Conservation (phyloP, 176 grass and related monocot genomes). For the Rhipidocladum racemiflorum region DNA sequence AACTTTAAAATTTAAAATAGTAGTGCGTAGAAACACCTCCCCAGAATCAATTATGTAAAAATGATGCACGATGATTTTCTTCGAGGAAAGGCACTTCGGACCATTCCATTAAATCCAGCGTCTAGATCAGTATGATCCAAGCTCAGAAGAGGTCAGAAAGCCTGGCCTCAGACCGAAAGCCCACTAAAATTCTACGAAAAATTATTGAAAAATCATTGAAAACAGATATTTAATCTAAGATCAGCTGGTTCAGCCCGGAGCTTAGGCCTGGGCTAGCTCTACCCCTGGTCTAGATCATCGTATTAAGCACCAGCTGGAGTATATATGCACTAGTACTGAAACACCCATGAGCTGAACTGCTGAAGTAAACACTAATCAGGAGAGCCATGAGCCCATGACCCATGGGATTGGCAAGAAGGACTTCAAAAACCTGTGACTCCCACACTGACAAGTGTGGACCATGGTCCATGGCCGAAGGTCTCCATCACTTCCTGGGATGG, state of each 20-base stretch:
- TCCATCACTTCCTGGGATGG: neutral
- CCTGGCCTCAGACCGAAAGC: too few relatives aligned
- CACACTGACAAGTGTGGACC: neutral
- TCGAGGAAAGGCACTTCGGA: neutral
- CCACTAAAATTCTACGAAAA: too few relatives aligned
- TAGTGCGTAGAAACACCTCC: too few relatives aligned
- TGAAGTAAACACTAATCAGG: neutral
- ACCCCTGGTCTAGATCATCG: neutral
- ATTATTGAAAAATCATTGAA: too few relatives aligned
- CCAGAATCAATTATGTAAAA: neutral
- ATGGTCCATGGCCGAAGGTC: neutral
- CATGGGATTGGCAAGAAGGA: neutral
- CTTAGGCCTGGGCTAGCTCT: too few relatives aligned
- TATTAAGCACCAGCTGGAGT: neutral
- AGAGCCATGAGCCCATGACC: neutral
- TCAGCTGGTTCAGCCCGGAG: too few relatives aligned
- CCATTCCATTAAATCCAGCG: neutral
- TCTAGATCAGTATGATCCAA: too few relatives aligned
- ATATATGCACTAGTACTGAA: neutral
- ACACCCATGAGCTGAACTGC: too few relatives aligned
- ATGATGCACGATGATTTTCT: neutral
- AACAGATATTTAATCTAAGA: too few relatives aligned
- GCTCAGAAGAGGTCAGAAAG: too few relatives aligned
- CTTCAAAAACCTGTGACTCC: neutral
- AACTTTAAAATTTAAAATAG: too few relatives aligned